phyloP scores from a whole-genome alignment of 176 grass and related monocot genomes.

The Thinopyrum elongatum region DNA sequence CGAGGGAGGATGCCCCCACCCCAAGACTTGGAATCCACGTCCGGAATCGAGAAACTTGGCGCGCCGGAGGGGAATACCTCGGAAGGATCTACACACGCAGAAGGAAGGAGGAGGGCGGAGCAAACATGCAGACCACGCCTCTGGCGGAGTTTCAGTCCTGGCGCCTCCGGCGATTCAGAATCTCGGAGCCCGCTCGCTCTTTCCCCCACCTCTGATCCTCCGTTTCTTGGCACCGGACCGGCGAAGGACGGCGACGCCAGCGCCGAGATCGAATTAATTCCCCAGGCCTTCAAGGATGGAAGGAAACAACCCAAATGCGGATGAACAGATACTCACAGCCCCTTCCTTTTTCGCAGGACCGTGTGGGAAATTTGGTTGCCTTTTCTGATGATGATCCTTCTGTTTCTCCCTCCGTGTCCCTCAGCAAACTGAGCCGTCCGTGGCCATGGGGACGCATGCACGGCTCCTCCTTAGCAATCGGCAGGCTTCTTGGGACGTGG shows the following conservation, averaged over 20 bases:
- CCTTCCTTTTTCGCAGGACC: not conserved
- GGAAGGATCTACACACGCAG: slow-evolving; percentile 9
- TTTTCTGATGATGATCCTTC: slow-evolving; percentile 7
- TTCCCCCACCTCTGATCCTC: slow-evolving; percentile 10
- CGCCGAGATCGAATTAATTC: not conserved
- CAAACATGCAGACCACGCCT: not conserved
- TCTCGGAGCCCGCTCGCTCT: not conserved
- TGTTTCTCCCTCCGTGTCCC: slow-evolving; percentile 4
- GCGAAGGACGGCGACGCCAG: not conserved
- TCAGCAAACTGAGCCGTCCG: slow-evolving; percentile 21
- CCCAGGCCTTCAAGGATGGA: slow-evolving; percentile 3
- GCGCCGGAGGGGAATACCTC: slow-evolving; percentile 18
- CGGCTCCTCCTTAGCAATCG: slow-evolving; percentile 19
- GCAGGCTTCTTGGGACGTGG: slow-evolving; percentile 29
- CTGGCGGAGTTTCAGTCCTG: not conserved
- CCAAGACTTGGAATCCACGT: not conserved
- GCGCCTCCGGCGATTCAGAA: slow-evolving; percentile 19
- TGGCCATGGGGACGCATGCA: slow-evolving; percentile 18
- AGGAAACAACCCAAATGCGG: not conserved
- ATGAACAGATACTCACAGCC: slow-evolving; percentile 18
- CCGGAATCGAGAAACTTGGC: slow-evolving; percentile 15
- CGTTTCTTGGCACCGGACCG: slow-evolving; percentile 19
- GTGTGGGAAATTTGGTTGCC: slow-evolving; percentile 5
- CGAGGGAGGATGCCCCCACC: not conserved
- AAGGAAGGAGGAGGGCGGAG: not conserved